Evolutionary conservation across 73 alveolate species (phyloP), one percentile per base, ranked within the genome.

Genomic region (Breviolum minutum): DNA sequence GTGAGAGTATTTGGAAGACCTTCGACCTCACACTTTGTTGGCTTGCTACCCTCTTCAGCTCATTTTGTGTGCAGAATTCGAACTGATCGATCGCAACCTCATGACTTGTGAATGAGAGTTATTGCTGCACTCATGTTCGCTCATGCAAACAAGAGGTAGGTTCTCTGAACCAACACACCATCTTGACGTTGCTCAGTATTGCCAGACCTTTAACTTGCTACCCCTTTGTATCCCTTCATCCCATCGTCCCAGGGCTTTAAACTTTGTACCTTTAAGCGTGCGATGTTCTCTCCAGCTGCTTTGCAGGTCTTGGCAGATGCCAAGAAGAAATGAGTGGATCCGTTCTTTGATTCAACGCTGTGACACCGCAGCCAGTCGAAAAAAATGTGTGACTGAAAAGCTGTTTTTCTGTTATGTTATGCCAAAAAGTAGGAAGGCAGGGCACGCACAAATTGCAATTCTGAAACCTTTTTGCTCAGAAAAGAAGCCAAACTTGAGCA

Each of bases 271-370:
- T 40, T 40, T 40, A 2, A 40, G 3, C n/a, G 54, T 40, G 3
- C 54, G 54, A 40, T 40, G 54, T 40, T 40, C 54, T 40, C 54
- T 40, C 54, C 54, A 40, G 81, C 81, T 30, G 12, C 32, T 71
- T 77, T 77, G 70, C 89, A 80, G 89, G 89, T 80, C 48, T 80
- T 80, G 89, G 89, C 89, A 29, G 89, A 80, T 80, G 89, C 89
- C 89, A 80, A 80, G 89, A 80, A 80, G 89, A 54, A 54, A 20
- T 80, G 89, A 77, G 24, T 7, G 86, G 77, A 40, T 40, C 54
- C 81, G 32, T 71, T 71, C 81, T 71, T 30, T 71, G 81, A 7
- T 20, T 71, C 40, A 12, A 71, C 12, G 13, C 81, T 71, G 4
- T 12, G 29, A 71, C 10, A 20, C 26, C 54, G 54, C 54, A 40